Evolutionary conservation across 352 stramenopile genomes (phyloP), one percentile per base, ranked within the genome.

Genomic region (Aphanomyces cochlioides): DNA sequence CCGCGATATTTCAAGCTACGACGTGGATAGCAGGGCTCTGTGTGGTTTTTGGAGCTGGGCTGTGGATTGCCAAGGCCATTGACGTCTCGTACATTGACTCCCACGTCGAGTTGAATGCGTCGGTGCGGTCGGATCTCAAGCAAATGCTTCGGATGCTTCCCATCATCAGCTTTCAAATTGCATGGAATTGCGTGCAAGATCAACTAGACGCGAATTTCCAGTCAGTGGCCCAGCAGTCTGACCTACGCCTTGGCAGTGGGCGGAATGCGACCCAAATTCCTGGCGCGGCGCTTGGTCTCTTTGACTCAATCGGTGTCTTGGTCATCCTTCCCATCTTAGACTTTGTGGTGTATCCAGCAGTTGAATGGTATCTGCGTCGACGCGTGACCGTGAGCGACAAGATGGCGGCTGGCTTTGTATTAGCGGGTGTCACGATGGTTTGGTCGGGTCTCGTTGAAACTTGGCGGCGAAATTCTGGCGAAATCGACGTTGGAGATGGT

Each of bases 41-140:
- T 84, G 84, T 47, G 90, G 92, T 82, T 92, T 91, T 75, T 75
- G 80, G 28, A 28, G 28, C 28, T 28, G 28, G 28, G 2, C 28
- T 28, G 36, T 93, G 86, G 86, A 88, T 93, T 47, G 83, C 82
- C n/a, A 91, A 91, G 59, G 86, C 84, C 39, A 90, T 90, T 79
- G 87, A 76, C 61, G 89, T 83, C 12, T 80, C 81, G 0, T 93
- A 92, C 54, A 90, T 93, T 81, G 86, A 93, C 79, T 73, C 59
- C 8, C 83, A 93, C 39, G 28, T 28, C 28, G 28, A 28, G 1
- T 28, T 28, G 28, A 28, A 28, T 28, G 28, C 2, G 2, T 28
- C 28, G 1, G 28, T 28, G 28, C 28, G 28, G 28, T 28, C 28
- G 28, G 43, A 50, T n/a, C 10, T 50, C 43, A 50, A 50, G 43